phyloP scores from a whole-genome alignment of 2,329 filamentous ascomycete genomes.

The Aureobasidium lini region DNA sequence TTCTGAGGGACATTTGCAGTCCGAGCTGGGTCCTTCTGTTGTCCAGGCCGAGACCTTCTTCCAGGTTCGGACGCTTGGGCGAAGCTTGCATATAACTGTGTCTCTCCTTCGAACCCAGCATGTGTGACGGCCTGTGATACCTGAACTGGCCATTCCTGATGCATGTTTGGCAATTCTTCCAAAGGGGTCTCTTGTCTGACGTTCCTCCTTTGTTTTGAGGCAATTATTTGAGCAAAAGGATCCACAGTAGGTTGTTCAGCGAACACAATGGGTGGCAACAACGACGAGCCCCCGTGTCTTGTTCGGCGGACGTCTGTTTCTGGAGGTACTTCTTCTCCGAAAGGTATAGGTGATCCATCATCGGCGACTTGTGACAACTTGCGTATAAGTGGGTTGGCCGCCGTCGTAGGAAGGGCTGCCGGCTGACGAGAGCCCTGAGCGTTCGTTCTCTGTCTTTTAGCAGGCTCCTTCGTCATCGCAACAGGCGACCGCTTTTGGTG shows the following conservation, averaged over 20 bases:
- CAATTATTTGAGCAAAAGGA: not conserved
- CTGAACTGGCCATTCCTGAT: not conserved
- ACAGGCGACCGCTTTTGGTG: not conserved
- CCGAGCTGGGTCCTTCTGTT: too few relatives aligned
- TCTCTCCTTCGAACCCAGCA: not conserved
- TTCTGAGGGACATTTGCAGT: not conserved
- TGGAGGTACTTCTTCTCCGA: not conserved
- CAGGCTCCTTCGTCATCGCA: not conserved
- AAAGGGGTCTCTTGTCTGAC: not conserved
- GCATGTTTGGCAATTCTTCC: not conserved
- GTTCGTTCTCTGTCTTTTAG: not conserved
- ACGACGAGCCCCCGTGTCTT: not conserved
- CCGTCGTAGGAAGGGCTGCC: not conserved
- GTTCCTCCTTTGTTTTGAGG: not conserved
- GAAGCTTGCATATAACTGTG: not conserved
- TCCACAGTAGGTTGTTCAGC: not conserved
- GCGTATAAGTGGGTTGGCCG: not conserved
- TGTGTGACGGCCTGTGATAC: not conserved
- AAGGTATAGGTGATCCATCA: not conserved
- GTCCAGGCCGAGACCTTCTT: not conserved
- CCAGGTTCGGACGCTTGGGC: too few relatives aligned
- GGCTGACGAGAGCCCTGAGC: too few relatives aligned
- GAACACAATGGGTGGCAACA: too few relatives aligned
- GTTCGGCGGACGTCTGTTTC: not conserved
- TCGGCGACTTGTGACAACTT: constrained; percentile 12